Evolutionary conservation across 768 basidiomycete species (phyloP), one percentile per base, ranked within the genome.

Genomic region (Macrolepiota fuliginosa): DNA sequence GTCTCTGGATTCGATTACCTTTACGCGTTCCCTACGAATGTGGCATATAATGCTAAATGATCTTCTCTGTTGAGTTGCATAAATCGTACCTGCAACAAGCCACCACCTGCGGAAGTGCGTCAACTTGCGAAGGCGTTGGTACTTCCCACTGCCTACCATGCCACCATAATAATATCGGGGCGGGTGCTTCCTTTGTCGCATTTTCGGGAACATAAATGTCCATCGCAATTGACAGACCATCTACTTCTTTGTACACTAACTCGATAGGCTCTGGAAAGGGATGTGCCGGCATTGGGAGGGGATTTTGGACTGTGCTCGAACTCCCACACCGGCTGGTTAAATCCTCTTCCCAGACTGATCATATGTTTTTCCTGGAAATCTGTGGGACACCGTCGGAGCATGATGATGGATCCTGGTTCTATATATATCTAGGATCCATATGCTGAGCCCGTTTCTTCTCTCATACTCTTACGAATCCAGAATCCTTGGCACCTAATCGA

Each of bases 161-260:
- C 74, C 74, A 77, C 75, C 76, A 76, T 19, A 74, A 55, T 19
- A 75, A 54, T 15, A 76, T 63, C 0, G 76, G 74, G 2, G 62
- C 73, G 35, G 70, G 71, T n/a, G 61, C 64, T 22, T 66, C 65
- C 60, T 67, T 65, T 2, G 72, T 72, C 9, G 73, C 73, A 10
- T 47, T 65, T 22, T 67, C 64, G 0, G 76, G 75, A 1, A 76
- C 25, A 62, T 74, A 77, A 6, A 77, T 69, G 59, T 77, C 76
- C 66, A 77, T 71, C 12, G 27, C 56, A 12, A 76, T 70, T n/a
- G 73, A 71, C 5, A 75, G 40, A 0, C 72, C 76, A 56, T 76
- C 72, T 3, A 70, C 70, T 19, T 61, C 64, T 50, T 68, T 71
- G 65, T 67, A 77, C 1, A 72, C 64, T n/a, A 76, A 54, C 62